Percentiles rank a stretch among this genome's conserved stretches.
These are phyloP conservation scores for Camillea tinctor DNA, from an alignment of 2,329 filamentous ascomycete species.

Conservation along the genomic window DNA sequence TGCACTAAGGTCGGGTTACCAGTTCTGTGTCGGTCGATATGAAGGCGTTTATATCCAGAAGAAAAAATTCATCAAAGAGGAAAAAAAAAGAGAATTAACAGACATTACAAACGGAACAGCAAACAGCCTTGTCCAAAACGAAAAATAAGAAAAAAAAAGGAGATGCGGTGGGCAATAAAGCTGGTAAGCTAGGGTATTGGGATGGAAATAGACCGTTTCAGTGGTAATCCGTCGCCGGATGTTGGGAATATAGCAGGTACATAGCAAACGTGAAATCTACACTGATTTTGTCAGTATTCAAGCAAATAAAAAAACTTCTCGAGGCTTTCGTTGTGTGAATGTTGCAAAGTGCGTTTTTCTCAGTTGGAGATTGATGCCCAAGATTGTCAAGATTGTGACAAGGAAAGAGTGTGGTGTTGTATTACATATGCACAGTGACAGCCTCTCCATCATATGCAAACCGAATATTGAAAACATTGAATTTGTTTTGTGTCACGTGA, in stretches of 20 bases:
- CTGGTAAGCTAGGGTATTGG: constrained; percentile 25
- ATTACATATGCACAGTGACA: background rate
- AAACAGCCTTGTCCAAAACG: constrained; percentile 24
- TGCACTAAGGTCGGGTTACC: constrained; percentile 30
- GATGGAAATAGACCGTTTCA: constrained; percentile 41
- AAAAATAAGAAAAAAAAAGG: constrained; percentile 19
- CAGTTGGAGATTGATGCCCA: background rate
- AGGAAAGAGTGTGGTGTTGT: background rate
- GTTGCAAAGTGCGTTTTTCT: too few relatives aligned
- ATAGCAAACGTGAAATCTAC: background rate
- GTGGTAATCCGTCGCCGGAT: constrained; percentile 44
- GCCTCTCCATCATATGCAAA: background rate
- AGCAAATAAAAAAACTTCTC: background rate
- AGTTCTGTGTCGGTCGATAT: constrained; percentile 19
- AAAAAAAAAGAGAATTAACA: constrained; percentile 22
- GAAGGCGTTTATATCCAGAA: constrained; percentile 23
- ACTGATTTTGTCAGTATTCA: background rate
- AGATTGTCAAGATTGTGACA: background rate
- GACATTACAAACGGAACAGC: constrained; percentile 11
- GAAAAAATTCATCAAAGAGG: constrained; percentile 8
- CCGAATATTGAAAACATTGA: too few relatives aligned
- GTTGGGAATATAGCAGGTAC: constrained; percentile 17
- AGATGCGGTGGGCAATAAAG: constrained; percentile 18
- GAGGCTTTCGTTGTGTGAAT: background rate
- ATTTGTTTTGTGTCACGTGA: background rate